Evolutionary conservation across 1,284 basidiomycete species (phyloP), one percentile per base, ranked within the genome.

Genomic region (Ceratobasidium sp.): DNA sequence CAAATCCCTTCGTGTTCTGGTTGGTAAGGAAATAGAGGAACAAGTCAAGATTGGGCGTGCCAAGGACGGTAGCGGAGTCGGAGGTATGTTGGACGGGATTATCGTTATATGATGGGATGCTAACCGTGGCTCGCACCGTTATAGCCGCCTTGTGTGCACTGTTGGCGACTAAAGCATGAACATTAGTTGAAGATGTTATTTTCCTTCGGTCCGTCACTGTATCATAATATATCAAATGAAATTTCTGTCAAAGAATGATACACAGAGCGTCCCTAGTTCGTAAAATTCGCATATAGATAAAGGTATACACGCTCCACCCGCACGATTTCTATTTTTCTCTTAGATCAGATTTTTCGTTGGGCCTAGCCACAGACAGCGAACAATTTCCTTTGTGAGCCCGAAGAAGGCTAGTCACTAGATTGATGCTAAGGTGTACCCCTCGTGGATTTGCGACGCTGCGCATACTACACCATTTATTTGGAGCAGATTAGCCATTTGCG

Each of bases 31-130:
- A 48, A 88, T 91, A 3, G 94, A 95, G 82, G 85, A 87, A 78
- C 84, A 88, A 43, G 88, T 97, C 6, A 87, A 90, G 74, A 93
- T 98, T 76, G 96, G 94, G 26, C 81, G 98, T 77, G 97, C 97
- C 3, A 98, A 97, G 82, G 97, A 99, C 79, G 97, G 97, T 28
- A 96, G 93, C 79, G 97, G 97, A 65, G 95, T 97, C 46, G 97
- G 97, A 78, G 94, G 94, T 96, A 81, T 81, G 91, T 79, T 8
- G 50, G 2, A 39, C 3, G 8, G 9, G 59, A 36, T 3, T 60
- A n/a, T 30, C 26, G 32, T 64, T 5, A 39, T 14, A 8, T 23
- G 6, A 9, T n/a, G 10, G 18, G 26, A 34, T 36, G 16, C 39
- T 46, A 14, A 43, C 70, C 6, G 14, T 23, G 12, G 46, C 39